A percentile compares a stretch with the other conserved stretches of the same genome.
phyloP scores from a whole-genome alignment of 768 basidiomycete species.

The Wakefieldia striispora region DNA sequence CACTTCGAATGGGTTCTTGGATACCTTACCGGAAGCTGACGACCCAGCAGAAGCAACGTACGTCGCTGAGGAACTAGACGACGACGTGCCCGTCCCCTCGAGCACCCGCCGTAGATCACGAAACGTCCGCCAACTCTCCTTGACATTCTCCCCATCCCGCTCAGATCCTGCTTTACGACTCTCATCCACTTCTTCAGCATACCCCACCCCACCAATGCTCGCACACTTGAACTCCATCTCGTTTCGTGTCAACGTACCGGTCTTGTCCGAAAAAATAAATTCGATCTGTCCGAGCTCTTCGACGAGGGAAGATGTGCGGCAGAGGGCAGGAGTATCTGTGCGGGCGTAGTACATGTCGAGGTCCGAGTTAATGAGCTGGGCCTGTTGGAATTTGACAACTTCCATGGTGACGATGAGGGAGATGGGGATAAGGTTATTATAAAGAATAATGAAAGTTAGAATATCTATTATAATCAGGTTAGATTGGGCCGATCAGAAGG shows the following conservation, averaged over 20 bases:
- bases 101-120: conserved; percentile 62
- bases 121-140: conserved; percentile 76
- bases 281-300: conserved; percentile 99
- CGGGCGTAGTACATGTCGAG: conserved; percentile 97
- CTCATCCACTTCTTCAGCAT: conserved; percentile 91
- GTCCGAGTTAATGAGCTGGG: conserved; percentile 94
- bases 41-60: too few species aligned
- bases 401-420: conserved; percentile 99
- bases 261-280: conserved; percentile 94
- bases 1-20: conserved; percentile 57
- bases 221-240: conserved; percentile 98
- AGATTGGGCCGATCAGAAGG: background rate
- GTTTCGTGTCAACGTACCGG: conserved; percentile 93
- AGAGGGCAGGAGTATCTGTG: conserved; percentile 95
- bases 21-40: conserved; percentile 8
- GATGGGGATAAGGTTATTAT: conserved; percentile 99
- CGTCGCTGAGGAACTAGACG: background rate
- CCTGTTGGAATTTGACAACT: conserved; percentile 98
- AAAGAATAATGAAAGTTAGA: conserved; percentile 96
- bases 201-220: conserved; percentile 83
- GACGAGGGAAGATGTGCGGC: conserved; percentile 96
- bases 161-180: conserved; percentile 59
- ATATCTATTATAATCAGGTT: conserved; percentile 58
- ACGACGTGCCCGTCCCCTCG: conserved; percentile 33
- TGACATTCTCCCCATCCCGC: conserved; percentile 38